Evolutionary conservation across 768 basidiomycete genomes (phyloP).

Genomic region (Suillus paluster): DNA sequence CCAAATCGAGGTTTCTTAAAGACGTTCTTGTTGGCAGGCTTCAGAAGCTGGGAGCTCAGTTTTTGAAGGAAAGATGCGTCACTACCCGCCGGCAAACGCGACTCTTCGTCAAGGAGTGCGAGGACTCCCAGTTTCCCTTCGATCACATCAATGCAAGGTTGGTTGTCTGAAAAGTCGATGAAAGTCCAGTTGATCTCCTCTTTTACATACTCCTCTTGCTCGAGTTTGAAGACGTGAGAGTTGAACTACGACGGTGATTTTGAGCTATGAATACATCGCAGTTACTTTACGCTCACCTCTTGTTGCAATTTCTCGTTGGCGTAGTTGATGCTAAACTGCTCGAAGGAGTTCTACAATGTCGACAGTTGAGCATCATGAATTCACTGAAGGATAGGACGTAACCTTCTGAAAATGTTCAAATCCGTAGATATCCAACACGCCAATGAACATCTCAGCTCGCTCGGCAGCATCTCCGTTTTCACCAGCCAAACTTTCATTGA

Average conservation of each 20-base stretch:
- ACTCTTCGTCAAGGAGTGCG: slow-evolving; percentile 95
- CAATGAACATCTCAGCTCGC: slow-evolving; percentile 97
- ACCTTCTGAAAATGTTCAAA: slow-evolving; percentile 98
- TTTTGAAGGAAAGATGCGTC: slow-evolving; percentile 94
- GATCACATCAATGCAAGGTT: slow-evolving; percentile 98
- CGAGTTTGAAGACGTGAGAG: slow-evolving; percentile 98
- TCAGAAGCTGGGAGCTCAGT: slow-evolving; percentile 81
- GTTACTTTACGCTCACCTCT: slow-evolving; percentile 61
- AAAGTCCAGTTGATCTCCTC: slow-evolving; percentile 99
- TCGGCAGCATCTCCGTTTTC: slow-evolving; percentile 90
- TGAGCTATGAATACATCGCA: slow-evolving; percentile 21
- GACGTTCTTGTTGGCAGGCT: slow-evolving; percentile 82
- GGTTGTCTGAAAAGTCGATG: slow-evolving; percentile 99
- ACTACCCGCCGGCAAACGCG: slow-evolving; percentile 90
- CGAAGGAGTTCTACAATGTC: slow-evolving; percentile 74
- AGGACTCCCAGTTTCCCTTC: slow-evolving; percentile 97
- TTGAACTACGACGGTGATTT: slow-evolving; percentile 70
- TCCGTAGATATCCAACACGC: slow-evolving; percentile 97
- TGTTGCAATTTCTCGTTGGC: slow-evolving; percentile 98
- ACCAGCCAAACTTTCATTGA: slow-evolving; percentile 97
- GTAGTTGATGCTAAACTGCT: slow-evolving; percentile 99
- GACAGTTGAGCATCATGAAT: slow-evolving; percentile 11
- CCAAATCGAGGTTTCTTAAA: slow-evolving; percentile 99
- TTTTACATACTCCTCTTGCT: slow-evolving; percentile 98
- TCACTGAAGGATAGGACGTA: neutral